Evolutionary conservation across 305 asterid genomes (phyloP).

Genomic region (Andrographis paniculata): DNA sequence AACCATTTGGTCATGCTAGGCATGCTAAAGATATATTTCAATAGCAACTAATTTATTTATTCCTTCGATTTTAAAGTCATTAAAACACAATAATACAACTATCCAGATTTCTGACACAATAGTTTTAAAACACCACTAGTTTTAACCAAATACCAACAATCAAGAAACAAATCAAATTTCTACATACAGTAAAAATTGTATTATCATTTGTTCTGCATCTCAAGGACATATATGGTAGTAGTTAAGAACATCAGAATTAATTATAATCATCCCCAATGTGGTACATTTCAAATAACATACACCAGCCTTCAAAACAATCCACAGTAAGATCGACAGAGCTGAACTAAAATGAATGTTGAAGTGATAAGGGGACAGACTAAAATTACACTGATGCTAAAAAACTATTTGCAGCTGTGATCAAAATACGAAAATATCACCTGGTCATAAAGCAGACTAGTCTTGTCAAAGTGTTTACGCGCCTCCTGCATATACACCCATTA

Average conservation of each 20-base stretch:
- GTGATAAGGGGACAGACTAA: background rate
- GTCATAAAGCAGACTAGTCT: slow-evolving; percentile 94
- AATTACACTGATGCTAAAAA: no score
- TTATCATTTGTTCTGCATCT: no score
- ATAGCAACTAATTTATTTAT: background rate
- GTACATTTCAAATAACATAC: background rate
- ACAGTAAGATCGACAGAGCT: background rate
- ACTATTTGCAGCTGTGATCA: no score
- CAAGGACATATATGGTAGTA: background rate
- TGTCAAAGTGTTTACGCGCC: slow-evolving; percentile 95
- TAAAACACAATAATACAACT: background rate
- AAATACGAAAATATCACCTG: slow-evolving; percentile 78
- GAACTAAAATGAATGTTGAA: no score
- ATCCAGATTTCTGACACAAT: no score
- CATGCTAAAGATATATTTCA: background rate
- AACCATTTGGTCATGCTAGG: background rate
- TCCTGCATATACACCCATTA: slow-evolving; percentile 59
- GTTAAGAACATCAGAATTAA: background rate
- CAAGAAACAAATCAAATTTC: background rate
- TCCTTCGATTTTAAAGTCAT: background rate
- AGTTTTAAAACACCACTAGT: no score
- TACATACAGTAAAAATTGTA: background rate
- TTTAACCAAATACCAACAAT: background rate
- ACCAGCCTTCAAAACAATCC: background rate
- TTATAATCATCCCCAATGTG: background rate